These are phyloP conservation scores for Aspergillus bombycis DNA, from an alignment of 2,329 filamentous ascomycete genomes.

Conservation along the genomic window DNA sequence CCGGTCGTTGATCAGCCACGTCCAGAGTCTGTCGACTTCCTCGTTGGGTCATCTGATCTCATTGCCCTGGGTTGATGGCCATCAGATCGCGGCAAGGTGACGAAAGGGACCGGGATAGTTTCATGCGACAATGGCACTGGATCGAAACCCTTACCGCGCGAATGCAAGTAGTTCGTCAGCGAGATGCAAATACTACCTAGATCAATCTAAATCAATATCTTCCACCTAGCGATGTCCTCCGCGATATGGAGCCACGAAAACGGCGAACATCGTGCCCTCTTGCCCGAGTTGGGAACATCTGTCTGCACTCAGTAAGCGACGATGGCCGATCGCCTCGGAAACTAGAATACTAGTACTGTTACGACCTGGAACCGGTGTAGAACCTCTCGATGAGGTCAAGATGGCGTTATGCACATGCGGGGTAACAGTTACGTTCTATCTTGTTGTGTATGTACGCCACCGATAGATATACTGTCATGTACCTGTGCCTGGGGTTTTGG, in stretches of 20 bases:
- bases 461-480: neutral
- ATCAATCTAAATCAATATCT: neutral
- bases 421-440: constrained; percentile 1
- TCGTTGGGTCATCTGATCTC: neutral
- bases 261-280: neutral
- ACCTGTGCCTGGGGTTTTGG: neutral
- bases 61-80: neutral
- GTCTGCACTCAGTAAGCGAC: neutral
- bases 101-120: neutral
- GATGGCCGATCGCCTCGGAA: neutral
- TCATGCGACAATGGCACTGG: neutral
- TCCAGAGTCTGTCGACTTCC: neutral
- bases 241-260: neutral
- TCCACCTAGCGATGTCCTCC: no score
- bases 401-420: constrained; percentile 13
- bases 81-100: neutral
- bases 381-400: constrained; percentile 10
- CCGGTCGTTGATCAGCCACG: neutral
- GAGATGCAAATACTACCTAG: neutral
- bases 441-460: neutral
- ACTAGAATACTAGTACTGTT: no score
- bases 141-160: neutral
- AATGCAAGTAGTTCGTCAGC: neutral
- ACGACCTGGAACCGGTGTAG: neutral
- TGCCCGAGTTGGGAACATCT: neutral